Percentiles rank a stretch among this genome's conserved stretches.
These are phyloP conservation scores for Zoysia pacifica DNA, from an alignment of 176 grass and related monocot genomes.

Conservation along the genomic window DNA sequence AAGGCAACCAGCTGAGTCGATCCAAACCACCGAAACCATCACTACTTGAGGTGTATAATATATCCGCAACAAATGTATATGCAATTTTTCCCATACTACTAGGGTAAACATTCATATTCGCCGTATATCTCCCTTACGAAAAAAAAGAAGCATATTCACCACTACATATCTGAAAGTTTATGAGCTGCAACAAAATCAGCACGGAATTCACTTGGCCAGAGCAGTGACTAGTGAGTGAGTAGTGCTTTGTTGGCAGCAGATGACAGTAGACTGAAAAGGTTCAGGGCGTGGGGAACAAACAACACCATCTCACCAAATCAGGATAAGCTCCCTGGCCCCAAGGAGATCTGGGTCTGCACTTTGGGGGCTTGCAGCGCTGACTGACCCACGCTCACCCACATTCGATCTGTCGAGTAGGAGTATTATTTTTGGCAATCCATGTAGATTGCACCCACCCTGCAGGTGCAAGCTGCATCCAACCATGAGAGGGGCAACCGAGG, in stretches of 20 bases:
- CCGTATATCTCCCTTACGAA: too few relatives aligned
- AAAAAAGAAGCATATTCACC: too few relatives aligned
- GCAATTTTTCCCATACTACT: too few relatives aligned
- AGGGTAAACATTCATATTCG: too few relatives aligned
- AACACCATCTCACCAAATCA: slow-evolving; percentile 44
- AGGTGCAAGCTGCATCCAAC: background rate
- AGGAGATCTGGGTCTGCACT: background rate
- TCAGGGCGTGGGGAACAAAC: slow-evolving; percentile 22
- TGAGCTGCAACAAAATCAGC: too few relatives aligned
- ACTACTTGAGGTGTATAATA: too few relatives aligned
- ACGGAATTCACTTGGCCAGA: too few relatives aligned
- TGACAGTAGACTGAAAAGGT: background rate
- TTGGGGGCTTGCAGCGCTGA: background rate
- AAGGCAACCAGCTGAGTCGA: too few relatives aligned
- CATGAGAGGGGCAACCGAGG: background rate
- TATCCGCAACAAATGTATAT: too few relatives aligned
- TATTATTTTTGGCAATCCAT: background rate
- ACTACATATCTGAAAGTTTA: too few relatives aligned
- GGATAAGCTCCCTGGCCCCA: background rate
- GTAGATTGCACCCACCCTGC: slow-evolving; percentile 11
- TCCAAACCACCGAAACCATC: too few relatives aligned
- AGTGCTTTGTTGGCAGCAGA: background rate
- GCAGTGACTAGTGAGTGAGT: too few relatives aligned
- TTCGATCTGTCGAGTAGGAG: background rate
- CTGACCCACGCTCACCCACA: background rate